These are phyloP conservation scores for Sordariomycetes sp. DNA, from an alignment of 2,329 filamentous ascomycete species.

Conservation along the genomic window DNA sequence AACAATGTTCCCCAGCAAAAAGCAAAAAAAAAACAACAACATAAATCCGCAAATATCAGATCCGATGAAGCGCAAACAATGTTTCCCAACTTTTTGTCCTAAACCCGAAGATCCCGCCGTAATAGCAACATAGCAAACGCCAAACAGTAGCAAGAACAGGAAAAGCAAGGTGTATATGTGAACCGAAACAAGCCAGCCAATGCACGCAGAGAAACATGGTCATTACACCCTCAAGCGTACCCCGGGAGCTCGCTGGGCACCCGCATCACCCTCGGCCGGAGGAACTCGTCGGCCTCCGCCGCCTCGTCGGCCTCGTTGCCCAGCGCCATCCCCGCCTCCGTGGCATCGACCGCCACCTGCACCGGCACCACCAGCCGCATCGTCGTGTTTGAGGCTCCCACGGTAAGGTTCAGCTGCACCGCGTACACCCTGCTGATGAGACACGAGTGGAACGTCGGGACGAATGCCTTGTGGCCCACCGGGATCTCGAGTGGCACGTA, in stretches of 20 bases:
- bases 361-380: constrained; percentile 36
- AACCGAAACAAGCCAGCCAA: not conserved
- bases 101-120: not conserved
- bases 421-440: constrained; percentile 45
- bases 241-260: not conserved
- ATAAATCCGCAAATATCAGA: not conserved
- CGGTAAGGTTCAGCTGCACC: constrained; percentile 31
- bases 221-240: not conserved
- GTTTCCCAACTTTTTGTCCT: not conserved
- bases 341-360: constrained; percentile 31
- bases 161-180: not conserved
- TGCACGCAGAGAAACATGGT: constrained; percentile 1
- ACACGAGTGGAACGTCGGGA: constrained; percentile 49
- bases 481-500: constrained; percentile 38
- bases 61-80: not conserved
- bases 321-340: constrained; percentile 18
- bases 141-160: not conserved
- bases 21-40: not conserved
- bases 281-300: constrained; percentile 29
- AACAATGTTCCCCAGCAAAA: not conserved
- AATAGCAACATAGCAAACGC: not conserved
- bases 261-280: constrained; percentile 27
- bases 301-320: constrained; percentile 29
- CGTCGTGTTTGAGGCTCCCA: constrained; percentile 28
- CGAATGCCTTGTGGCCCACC: constrained; percentile 35